Evolutionary conservation across 805 yeast genomes (phyloP), one percentile per base, ranked within the genome.

Genomic region (Sporopachydermia lactativora): DNA sequence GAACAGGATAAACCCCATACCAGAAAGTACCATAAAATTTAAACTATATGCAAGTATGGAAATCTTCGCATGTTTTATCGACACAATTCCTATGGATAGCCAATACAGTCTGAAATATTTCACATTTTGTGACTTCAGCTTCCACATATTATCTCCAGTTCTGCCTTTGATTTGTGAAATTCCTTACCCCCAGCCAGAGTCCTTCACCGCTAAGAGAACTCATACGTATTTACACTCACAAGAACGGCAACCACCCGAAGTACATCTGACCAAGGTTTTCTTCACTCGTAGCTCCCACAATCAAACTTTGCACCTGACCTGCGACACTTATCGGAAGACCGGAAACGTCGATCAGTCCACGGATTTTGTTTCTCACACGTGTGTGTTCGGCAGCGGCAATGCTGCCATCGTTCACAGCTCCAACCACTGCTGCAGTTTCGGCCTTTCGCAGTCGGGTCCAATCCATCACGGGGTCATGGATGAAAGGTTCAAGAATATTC

Each of bases 391-490:
- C 13, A 8, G 13, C 31, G n/a, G 31, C 31, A 24, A 24, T 24
- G 8, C 13, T 8, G 13, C 8, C 31, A 8, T 24, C 31, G n/a
- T 24, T 24, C n/a, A 8, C 31, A 8, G 31, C 31, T 24, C 31
- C 31, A 8, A n/a, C 31, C n/a, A 8, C 31, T 8, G 31, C 31
- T 24, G 8, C 13, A 8, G n/a, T n/a, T n/a, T 24, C 31, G 31
- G 13, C n/a, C 31, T 24, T 24, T n/a, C 31, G 31, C 8, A 24
- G 31, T 24, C 31, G 31, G 31, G 67, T 69, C 85, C 88, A 81
- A 49, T 83, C 94, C 57, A 84, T 76, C 41, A 85, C 77, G 1
- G 95, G 95, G 58, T 92, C 98, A 55, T 92, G 84, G 45, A 92
- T 65, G 54, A 92, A 84, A 1, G 96, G 82, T 58, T 92, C 97